Percentiles rank a stretch among this genome's conserved stretches.
Conservation (phyloP, 2,329 filamentous ascomycete species). For the Reticulascus tulasneorum region DNA sequence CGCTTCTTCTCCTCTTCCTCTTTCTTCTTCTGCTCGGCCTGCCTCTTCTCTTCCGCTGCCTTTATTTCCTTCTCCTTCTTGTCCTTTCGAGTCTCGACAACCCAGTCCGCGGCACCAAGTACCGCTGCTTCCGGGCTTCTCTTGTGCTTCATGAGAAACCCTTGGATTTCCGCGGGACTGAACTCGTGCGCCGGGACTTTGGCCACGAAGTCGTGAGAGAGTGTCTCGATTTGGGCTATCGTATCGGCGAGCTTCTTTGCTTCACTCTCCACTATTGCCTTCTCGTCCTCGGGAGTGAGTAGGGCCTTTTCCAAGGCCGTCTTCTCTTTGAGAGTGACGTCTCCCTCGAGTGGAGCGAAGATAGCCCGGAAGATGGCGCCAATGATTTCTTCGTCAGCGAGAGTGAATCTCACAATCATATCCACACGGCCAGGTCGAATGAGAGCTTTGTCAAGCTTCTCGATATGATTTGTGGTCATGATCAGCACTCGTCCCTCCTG, state of each 20-base stretch:
- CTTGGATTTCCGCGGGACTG: conserved; percentile 58
- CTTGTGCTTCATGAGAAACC: conserved; percentile 54
- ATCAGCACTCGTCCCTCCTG: conserved; percentile 61
- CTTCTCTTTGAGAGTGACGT: conserved; percentile 28
- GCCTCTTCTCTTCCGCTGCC: conserved; percentile 36
- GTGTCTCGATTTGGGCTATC: conserved; percentile 34
- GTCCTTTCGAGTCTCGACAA: conserved; percentile 44
- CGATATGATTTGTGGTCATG: conserved; percentile 63
- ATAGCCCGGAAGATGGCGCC: conserved; percentile 55
- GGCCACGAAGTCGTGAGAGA: conserved; percentile 46
- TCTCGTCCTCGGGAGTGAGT: conserved; percentile 10
- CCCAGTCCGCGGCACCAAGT: conserved; percentile 43
- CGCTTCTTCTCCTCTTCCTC: conserved; percentile 27
- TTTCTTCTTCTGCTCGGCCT: conserved; percentile 31
- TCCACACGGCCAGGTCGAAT: conserved; percentile 61
- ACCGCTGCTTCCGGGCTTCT: conserved; percentile 45
- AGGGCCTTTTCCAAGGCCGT: conserved; percentile 9
- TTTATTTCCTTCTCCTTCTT: conserved; percentile 42
- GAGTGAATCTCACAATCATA: conserved; percentile 53
- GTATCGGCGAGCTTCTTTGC: conserved; percentile 29
- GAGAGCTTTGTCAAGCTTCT: conserved; percentile 58
- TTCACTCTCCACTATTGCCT: conserved; percentile 26
- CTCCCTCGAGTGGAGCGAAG: conserved; percentile 48
- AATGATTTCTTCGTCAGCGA: conserved; percentile 49
- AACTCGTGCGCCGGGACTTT: conserved; percentile 53